Base-by-base conservation (phyloP, 2,329 filamentous ascomycete species). In the Aspergillus novoparasiticus region DNA sequence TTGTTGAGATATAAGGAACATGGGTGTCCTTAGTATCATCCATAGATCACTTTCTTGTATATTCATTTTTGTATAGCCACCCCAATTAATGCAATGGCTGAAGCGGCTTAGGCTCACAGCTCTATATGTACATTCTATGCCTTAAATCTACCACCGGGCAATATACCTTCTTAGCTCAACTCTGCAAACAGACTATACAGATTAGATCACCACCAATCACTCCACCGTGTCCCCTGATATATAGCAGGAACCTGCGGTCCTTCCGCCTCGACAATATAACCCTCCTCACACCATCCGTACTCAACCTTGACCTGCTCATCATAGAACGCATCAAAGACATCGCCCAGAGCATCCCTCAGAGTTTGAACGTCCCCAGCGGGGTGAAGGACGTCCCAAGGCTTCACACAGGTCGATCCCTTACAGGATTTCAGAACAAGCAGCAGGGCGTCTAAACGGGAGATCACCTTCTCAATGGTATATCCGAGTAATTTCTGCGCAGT, bases 361-460 rank as follows among this genome's bases (percentile, higher is more conserved):
- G 62, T 73, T 4, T 59, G 53, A 0, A 79, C 75, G 0, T 67
- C 57, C 0, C 72, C 71, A 2, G 66, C 64, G 0, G 72, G 72
- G 39, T 80, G 78, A 1, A 79, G 66, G 1, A 72, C 67, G n/a
- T 70, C 60, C 78, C 77, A 80, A 1, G 78, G 78, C 45, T 73
- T 63, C 23, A 73, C 71, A 57, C 78, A 80, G 5, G 70, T 72
- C 2, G 36, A 41, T 3, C 71, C 74, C 48, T 75, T 72, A 68
- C 78, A 80, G 16, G 59, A 61, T 16, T 61, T 61, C 34, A 58
- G 21, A 10, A 61, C 59, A 1, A 61, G 34, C 16, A 61, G 21
- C 0, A 61, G 45, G 11, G 59, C 59, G 4, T 61, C 54, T 9
- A 61, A 28, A 5, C 59, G 59, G n/a, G 56, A 55, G 23, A 61